These are phyloP conservation scores for Boechera divaricarpa DNA, from an alignment of 345 rosid species.

Conservation along the genomic window DNA sequence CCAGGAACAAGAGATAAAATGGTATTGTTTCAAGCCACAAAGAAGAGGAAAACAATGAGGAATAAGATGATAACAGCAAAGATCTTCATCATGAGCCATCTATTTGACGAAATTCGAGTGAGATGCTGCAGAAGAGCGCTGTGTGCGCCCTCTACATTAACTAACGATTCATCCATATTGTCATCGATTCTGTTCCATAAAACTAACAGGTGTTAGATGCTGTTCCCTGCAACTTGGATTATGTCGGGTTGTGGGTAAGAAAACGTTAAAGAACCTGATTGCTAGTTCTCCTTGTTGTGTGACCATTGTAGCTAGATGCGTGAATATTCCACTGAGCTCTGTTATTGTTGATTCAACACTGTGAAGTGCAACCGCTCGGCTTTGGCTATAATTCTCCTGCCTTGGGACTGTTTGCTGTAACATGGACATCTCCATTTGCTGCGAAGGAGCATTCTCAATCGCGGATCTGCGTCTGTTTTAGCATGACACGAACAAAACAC, in stretches of 20 bases:
- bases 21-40: slow-evolving; percentile 61
- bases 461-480: slow-evolving; percentile 78
- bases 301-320: slow-evolving; percentile 91
- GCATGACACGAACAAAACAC: slow-evolving; percentile 25
- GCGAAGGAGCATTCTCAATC: slow-evolving; percentile 67
- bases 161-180: slow-evolving; percentile 90
- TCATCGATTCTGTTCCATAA: slow-evolving; percentile 78
- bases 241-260: slow-evolving; percentile 15
- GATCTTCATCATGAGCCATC: slow-evolving; percentile 96
- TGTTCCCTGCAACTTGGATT: slow-evolving; percentile 15
- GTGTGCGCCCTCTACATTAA: slow-evolving; percentile 85
- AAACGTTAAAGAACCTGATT: slow-evolving; percentile 53
- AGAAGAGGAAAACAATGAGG: slow-evolving; percentile 66
- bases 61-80: slow-evolving; percentile 75
- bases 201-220: slow-evolving; percentile 16
- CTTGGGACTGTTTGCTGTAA: slow-evolving; percentile 82
- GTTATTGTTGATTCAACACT: slow-evolving; percentile 88
- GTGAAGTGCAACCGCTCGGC: slow-evolving; percentile 78
- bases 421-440: slow-evolving; percentile 89
- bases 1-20: not conserved
- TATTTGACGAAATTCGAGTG: slow-evolving; percentile 78
- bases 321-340: slow-evolving; percentile 89
- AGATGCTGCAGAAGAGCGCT: slow-evolving; percentile 74
- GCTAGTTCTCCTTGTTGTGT: slow-evolving; percentile 91
- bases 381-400: slow-evolving; percentile 74